Evolutionary conservation across 176 grass and related monocot species (phyloP).

Genomic region (Typha latifolia): DNA sequence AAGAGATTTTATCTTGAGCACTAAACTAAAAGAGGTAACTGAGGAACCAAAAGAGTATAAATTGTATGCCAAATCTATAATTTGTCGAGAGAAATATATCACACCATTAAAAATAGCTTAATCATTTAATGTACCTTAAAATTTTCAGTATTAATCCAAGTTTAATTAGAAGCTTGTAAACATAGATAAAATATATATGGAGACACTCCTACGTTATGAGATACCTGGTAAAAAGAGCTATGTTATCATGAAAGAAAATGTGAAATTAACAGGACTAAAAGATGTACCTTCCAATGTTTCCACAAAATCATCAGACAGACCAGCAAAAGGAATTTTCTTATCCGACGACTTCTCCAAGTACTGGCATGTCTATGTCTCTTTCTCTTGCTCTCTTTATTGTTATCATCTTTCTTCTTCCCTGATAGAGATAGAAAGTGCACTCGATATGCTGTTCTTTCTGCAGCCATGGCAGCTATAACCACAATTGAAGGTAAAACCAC

Average conservation of each 20-base stretch:
- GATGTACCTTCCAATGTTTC: constrained; percentile 77
- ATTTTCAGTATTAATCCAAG: too few relatives aligned
- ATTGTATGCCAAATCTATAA: neutral
- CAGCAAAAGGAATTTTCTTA: constrained; percentile 63
- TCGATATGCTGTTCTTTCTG: constrained; percentile 50
- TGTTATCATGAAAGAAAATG: neutral
- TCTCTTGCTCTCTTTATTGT: constrained; percentile 44
- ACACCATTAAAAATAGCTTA: too few relatives aligned
- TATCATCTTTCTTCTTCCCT: constrained; percentile 88
- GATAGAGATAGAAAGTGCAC: constrained; percentile 62
- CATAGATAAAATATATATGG: neutral
- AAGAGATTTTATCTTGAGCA: neutral
- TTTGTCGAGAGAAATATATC: too few relatives aligned
- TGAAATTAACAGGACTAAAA: constrained; percentile 5
- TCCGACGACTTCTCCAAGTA: constrained; percentile 53
- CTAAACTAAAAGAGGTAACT: neutral
- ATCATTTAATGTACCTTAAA: too few relatives aligned
- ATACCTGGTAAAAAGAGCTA: neutral
- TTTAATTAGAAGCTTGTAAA: neutral
- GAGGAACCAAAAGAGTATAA: neutral
- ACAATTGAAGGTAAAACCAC: constrained; percentile 59
- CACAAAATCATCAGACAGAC: constrained; percentile 50
- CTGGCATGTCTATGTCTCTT: constrained; percentile 14
- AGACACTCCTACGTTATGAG: neutral
- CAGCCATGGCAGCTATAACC: constrained; percentile 68